Conservation (phyloP, 2,329 filamentous ascomycete genomes). For the Pleomassaria siparia region DNA sequence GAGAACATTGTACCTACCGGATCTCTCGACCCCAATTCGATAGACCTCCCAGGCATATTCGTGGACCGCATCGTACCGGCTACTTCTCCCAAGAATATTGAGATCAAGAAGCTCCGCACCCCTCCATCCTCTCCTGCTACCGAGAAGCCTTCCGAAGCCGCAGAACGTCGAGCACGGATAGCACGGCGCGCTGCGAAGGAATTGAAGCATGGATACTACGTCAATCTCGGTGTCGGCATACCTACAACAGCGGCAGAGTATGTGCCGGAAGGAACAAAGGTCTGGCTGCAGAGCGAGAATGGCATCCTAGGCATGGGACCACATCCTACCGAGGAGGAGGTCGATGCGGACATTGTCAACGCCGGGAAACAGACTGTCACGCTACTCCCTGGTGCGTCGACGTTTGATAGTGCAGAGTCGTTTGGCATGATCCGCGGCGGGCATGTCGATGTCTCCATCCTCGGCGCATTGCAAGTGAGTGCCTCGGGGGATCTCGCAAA, state of each 20-base stretch:
- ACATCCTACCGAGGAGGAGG: slow-evolving; percentile 60
- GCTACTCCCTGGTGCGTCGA: slow-evolving; percentile 73
- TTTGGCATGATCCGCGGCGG: slow-evolving; percentile 93
- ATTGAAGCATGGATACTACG: slow-evolving; percentile 94
- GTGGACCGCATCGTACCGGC: slow-evolving; percentile 86
- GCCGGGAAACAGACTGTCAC: slow-evolving; percentile 93
- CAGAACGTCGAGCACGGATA: slow-evolving; percentile 67
- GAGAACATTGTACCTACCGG: slow-evolving; percentile 90
- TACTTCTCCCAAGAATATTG: slow-evolving; percentile 75
- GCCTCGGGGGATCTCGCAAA: slow-evolving; percentile 80
- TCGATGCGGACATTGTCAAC: slow-evolving; percentile 88
- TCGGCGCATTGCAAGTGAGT: slow-evolving; percentile 88
- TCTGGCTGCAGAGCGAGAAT: slow-evolving; percentile 59
- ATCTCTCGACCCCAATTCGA: slow-evolving; percentile 77
- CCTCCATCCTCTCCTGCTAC: slow-evolving; percentile 16
- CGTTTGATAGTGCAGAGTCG: slow-evolving; percentile 84
- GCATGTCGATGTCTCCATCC: slow-evolving; percentile 81
- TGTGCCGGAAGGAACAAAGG: slow-evolving; percentile 61
- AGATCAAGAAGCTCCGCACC: slow-evolving; percentile 48
- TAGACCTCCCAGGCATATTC: slow-evolving; percentile 89
- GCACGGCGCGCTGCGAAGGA: slow-evolving; percentile 83
- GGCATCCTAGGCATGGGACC: slow-evolving; percentile 50
- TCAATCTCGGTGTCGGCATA: slow-evolving; percentile 90
- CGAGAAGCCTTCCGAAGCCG: slow-evolving; percentile 13
- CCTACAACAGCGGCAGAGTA: slow-evolving; percentile 87